A percentile compares a stretch with the other conserved stretches of the same genome.
phyloP scores from a whole-genome alignment of 2,329 filamentous ascomycete species.

The Domatiomyces globalis region DNA sequence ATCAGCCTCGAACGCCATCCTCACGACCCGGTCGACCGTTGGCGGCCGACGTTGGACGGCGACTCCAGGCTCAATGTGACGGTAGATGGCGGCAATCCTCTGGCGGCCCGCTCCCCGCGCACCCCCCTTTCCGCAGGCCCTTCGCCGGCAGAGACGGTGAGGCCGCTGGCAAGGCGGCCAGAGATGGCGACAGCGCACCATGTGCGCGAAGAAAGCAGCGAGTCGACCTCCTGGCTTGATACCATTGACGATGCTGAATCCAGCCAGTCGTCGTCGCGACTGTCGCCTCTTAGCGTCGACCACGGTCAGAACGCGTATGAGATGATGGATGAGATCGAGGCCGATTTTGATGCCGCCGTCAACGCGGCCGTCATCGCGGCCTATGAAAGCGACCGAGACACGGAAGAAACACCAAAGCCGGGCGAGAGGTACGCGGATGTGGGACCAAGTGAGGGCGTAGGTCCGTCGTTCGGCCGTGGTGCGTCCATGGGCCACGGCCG shows the following conservation, averaged over 20 bases:
- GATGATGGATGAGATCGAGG: conserved; percentile 32
- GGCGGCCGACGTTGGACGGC: conserved; percentile 8
- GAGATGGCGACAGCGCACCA: not conserved
- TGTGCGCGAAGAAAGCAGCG: conserved; percentile 41
- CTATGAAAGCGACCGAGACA: conserved; percentile 63
- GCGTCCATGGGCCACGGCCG: not conserved
- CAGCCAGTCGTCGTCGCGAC: conserved; percentile 57
- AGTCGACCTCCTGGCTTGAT: conserved; percentile 84
- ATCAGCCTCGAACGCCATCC: conserved; percentile 14
- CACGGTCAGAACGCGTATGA: conserved; percentile 2
- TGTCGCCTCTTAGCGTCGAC: conserved; percentile 11
- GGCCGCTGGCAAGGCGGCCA: conserved; percentile 2
- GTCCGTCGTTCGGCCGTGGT: not conserved
- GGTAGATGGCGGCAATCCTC: conserved; percentile 45
- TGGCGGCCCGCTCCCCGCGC: conserved; percentile 55
- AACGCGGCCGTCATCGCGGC: conserved; percentile 93
- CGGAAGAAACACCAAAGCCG: conserved; percentile 40
- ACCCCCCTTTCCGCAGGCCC: conserved; percentile 37
- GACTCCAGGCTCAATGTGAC: conserved; percentile 8
- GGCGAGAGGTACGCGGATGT: conserved; percentile 57
- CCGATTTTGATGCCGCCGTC: conserved; percentile 84
- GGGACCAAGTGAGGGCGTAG: not conserved
- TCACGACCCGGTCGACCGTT: conserved; percentile 4
- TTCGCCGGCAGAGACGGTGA: conserved; percentile 9
- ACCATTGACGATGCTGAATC: conserved; percentile 81